Percentiles rank a stretch among this genome's conserved stretches.
Evolutionary conservation across 352 stramenopile species (phyloP).

Genomic region (Nothophytophthora sp.): DNA sequence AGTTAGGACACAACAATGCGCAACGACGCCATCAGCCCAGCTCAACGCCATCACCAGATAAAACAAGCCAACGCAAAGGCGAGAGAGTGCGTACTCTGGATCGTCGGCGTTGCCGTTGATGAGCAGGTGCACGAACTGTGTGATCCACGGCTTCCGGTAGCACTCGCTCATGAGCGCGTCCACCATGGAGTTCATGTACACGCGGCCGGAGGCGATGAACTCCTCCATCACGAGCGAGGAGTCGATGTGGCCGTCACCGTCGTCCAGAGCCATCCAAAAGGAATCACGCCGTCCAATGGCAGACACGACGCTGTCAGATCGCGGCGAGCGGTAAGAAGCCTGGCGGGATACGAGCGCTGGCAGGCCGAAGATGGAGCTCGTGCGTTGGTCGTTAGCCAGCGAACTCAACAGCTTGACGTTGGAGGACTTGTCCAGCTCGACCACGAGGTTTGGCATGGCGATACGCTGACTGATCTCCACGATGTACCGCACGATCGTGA

Average conservation of each 20-base stretch:
- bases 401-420: constrained; percentile 85
- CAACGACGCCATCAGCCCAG: too few relatives aligned
- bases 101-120: constrained; percentile 65
- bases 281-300: constrained; percentile 40
- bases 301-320: constrained; percentile 16
- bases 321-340: constrained; percentile 47
- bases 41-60: too few relatives aligned
- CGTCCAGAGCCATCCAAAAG: constrained; percentile 36
- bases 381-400: constrained; percentile 52
- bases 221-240: constrained; percentile 64
- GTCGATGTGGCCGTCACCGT: constrained; percentile 30
- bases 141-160: constrained; percentile 79
- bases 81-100: constrained; percentile 37
- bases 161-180: constrained; percentile 79
- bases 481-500: constrained; percentile 82
- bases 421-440: constrained; percentile 69
- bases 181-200: constrained; percentile 77
- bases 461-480: constrained; percentile 76
- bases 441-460: constrained; percentile 68
- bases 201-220: constrained; percentile 68
- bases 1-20: background rate
- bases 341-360: constrained; percentile 38
- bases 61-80: background rate
- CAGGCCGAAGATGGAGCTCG: constrained; percentile 37
- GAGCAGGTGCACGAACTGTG: constrained; percentile 62